phyloP scores from a whole-genome alignment of 2,329 filamentous ascomycete genomes.

The Eurotiales sp. region DNA sequence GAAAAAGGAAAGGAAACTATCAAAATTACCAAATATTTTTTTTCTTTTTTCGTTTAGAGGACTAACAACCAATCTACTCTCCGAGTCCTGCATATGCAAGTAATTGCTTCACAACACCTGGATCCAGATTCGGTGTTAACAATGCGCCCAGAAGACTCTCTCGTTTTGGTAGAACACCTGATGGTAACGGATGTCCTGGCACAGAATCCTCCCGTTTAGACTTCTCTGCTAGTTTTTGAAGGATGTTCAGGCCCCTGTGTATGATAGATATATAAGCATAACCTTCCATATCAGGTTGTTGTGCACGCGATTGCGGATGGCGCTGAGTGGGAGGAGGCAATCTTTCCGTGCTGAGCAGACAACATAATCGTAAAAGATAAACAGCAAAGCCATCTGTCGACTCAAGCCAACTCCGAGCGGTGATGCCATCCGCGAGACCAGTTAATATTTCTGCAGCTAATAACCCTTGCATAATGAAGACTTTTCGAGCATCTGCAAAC shows the following conservation, averaged over 20 bases:
- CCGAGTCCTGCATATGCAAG: conserved; percentile 60
- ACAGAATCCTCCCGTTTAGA: conserved; percentile 53
- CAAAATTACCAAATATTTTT: conserved; percentile 6
- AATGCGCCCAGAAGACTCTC: conserved; percentile 66
- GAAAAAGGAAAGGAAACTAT: conserved; percentile 6
- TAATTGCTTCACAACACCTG: conserved; percentile 62
- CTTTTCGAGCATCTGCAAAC: conserved; percentile 77
- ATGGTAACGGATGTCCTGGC: conserved; percentile 50
- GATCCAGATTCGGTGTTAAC: conserved; percentile 62
- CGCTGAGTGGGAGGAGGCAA: conserved; percentile 41
- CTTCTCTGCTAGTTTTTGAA: conserved; percentile 68
- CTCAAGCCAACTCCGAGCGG: conserved; percentile 77
- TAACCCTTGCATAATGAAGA: conserved; percentile 86
- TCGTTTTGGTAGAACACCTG: conserved; percentile 61
- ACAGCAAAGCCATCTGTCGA: conserved; percentile 80
- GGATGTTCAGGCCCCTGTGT: conserved; percentile 62
- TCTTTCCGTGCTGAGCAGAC: conserved; percentile 64
- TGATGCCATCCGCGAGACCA: conserved; percentile 66
- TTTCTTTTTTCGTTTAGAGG: too few relatives aligned
- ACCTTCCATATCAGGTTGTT: conserved; percentile 40
- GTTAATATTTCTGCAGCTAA: conserved; percentile 85
- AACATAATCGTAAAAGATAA: conserved; percentile 71
- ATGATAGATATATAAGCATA: conserved; percentile 54
- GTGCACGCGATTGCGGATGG: conserved; percentile 30
- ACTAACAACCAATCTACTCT: conserved; percentile 25